phyloP scores from a whole-genome alignment of 345 rosid species.

The Dimocarpus longan region DNA sequence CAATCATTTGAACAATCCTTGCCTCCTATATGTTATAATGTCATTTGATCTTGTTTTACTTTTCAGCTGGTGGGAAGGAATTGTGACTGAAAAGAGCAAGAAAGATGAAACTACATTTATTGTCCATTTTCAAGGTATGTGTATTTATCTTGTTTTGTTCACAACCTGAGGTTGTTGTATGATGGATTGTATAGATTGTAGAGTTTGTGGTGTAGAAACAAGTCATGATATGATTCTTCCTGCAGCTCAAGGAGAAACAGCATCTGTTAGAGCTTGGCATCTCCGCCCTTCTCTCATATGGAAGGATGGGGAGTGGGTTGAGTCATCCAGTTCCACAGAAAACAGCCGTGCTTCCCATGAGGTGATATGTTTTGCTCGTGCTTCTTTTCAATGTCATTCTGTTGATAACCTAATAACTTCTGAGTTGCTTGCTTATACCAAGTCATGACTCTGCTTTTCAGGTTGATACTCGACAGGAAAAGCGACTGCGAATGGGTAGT shows the following conservation, averaged over 20 bases:
- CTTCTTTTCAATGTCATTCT: constrained; percentile 9
- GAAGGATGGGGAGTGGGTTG: constrained; percentile 90
- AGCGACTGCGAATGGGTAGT: constrained; percentile 60
- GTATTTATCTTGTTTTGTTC: not conserved
- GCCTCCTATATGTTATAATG: not conserved
- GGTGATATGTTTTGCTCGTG: constrained; percentile 46
- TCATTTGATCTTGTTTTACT: constrained; percentile 11
- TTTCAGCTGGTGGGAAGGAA: constrained; percentile 96
- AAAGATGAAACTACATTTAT: constrained; percentile 69
- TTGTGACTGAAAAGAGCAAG: constrained; percentile 77
- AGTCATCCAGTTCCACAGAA: constrained; percentile 58
- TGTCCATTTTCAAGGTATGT: constrained; percentile 77
- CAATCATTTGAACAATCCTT: not conserved
- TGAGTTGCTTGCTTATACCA: constrained; percentile 9
- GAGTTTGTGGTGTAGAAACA: constrained; percentile 2
- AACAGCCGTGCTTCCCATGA: constrained; percentile 41
- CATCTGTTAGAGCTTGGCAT: constrained; percentile 69
- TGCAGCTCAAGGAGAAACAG: constrained; percentile 72
- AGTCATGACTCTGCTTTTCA: constrained; percentile 36
- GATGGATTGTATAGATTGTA: constrained; percentile 4
- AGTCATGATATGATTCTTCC: constrained; percentile 20
- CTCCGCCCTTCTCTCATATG: constrained; percentile 86
- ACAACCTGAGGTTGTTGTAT: not conserved
- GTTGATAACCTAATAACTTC: constrained; percentile 1
- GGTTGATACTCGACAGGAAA: constrained; percentile 91